Percentiles rank a stretch among this genome's conserved stretches.
Evolutionary conservation across 768 basidiomycete genomes (phyloP).

Genomic region (Cystofilobasidium capitatum): DNA sequence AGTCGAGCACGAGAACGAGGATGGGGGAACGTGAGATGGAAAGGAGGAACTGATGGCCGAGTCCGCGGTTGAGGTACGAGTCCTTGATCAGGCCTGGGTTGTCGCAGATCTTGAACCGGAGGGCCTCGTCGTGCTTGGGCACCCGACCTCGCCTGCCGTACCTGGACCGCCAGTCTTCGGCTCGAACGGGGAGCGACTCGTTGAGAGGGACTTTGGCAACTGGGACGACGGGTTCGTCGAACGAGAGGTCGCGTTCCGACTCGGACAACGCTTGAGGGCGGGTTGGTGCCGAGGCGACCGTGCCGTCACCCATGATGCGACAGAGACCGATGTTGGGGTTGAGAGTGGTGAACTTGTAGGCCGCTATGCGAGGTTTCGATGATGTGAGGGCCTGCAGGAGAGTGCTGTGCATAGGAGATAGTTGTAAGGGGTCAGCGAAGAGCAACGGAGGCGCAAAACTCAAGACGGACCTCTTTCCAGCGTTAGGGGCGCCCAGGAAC

Average conservation of each 20-base stretch:
- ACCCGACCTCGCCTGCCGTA: background rate
- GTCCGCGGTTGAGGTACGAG: constrained; percentile 78
- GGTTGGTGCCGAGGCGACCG: constrained; percentile 19
- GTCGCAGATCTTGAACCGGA: constrained; percentile 91
- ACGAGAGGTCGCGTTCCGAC: constrained; percentile 15
- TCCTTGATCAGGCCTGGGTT: constrained; percentile 84
- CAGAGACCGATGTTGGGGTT: constrained; percentile 81
- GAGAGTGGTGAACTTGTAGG: constrained; percentile 88
- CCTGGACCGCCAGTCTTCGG: constrained; percentile 60
- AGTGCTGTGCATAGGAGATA: constrained; percentile 48
- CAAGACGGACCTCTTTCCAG: constrained; percentile 45
- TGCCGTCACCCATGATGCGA: constrained; percentile 23
- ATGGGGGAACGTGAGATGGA: constrained; percentile 86
- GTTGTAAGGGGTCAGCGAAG: background rate
- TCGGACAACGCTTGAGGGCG: constrained; percentile 4
- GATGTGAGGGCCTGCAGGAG: constrained; percentile 80
- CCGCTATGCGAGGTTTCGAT: constrained; percentile 73
- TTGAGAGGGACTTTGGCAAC: background rate
- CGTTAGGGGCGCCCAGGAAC: constrained; percentile 91
- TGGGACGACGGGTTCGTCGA: constrained; percentile 13
- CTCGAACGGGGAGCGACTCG: constrained; percentile 74
- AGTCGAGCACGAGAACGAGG: constrained; percentile 84
- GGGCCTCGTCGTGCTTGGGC: constrained; percentile 43
- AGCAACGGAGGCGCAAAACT: background rate
- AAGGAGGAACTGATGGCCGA: constrained; percentile 87